Conservation (phyloP, 2,329 filamentous ascomycete species). For the Parastagonospora avenae region DNA sequence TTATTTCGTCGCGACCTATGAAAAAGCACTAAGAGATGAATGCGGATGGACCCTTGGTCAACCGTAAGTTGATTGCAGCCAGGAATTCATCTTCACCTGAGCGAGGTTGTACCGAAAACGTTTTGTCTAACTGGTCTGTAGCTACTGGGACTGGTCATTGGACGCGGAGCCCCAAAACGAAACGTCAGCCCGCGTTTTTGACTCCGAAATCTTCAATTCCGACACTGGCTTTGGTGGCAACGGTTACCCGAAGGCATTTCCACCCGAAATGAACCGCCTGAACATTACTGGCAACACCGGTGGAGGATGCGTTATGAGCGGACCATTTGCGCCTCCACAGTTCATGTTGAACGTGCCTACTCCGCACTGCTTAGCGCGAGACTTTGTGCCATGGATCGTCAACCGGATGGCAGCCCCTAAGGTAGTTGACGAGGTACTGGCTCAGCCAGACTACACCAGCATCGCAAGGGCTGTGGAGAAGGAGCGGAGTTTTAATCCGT, state of each 20-base stretch:
- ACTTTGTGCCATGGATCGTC: conserved; percentile 36
- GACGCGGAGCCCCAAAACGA: conserved; percentile 25
- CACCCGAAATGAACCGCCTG: conserved; percentile 28
- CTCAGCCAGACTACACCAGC: conserved; percentile 31
- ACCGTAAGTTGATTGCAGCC: conserved; percentile 36
- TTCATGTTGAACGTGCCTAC: conserved; percentile 32
- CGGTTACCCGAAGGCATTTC: conserved; percentile 32
- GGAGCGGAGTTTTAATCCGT: conserved; percentile 25
- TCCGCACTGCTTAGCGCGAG: conserved; percentile 38
- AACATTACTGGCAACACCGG: conserved; percentile 34
- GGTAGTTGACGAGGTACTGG: conserved; percentile 27
- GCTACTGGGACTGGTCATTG: conserved; percentile 34
- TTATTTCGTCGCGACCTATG: conserved; percentile 27
- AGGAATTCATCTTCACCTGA: background rate
- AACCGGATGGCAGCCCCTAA: conserved; percentile 25
- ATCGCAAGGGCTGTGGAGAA: conserved; percentile 37
- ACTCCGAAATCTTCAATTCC: conserved; percentile 25
- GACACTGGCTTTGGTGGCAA: conserved; percentile 45
- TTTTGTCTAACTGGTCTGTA: background rate
- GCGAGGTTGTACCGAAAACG: background rate
- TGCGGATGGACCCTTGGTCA: conserved; percentile 31
- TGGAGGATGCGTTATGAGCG: conserved; percentile 40
- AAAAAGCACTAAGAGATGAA: conserved; percentile 25
- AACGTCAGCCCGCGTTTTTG: conserved; percentile 15
- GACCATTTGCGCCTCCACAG: conserved; percentile 30